phyloP scores from a whole-genome alignment of 2,329 filamentous ascomycete genomes.

The Trichoderma simmonsii region DNA sequence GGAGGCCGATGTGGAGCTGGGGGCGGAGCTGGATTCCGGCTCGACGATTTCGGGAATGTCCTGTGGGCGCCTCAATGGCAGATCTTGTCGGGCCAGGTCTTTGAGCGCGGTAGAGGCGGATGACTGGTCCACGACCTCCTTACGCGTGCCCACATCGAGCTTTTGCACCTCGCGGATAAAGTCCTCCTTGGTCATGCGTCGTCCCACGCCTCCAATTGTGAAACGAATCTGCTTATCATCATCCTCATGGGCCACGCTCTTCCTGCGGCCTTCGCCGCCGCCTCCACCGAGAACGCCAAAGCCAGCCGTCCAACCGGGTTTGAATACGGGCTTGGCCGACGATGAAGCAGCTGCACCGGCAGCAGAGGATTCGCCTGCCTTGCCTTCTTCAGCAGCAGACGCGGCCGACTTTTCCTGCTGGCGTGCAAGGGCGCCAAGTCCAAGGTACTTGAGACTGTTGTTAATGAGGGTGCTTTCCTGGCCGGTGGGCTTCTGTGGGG shows the following conservation, averaged over 20 bases:
- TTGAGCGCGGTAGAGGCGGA: slow-evolving; percentile 48
- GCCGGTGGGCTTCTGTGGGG: slow-evolving; percentile 47
- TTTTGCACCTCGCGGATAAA: slow-evolving; percentile 73
- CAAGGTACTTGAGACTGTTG: slow-evolving; percentile 52
- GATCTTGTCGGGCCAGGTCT: slow-evolving; percentile 45
- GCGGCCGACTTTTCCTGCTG: slow-evolving; percentile 37
- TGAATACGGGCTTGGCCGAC: slow-evolving; percentile 38
- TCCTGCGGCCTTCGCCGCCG: slow-evolving; percentile 35
- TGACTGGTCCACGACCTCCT: slow-evolving; percentile 52
- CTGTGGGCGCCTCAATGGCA: slow-evolving; percentile 13
- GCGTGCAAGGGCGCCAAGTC: slow-evolving; percentile 46
- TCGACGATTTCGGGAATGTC: slow-evolving; percentile 25
- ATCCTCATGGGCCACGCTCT: slow-evolving; percentile 42
- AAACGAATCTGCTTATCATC: slow-evolving; percentile 74
- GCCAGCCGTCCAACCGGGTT: slow-evolving; percentile 50
- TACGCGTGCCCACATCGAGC: slow-evolving; percentile 63
- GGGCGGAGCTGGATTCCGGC: slow-evolving; percentile 21
- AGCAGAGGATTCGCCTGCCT: slow-evolving; percentile 31
- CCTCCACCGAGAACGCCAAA: slow-evolving; percentile 39
- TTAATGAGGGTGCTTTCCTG: slow-evolving; percentile 41
- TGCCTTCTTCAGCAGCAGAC: slow-evolving; percentile 30
- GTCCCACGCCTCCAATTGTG: slow-evolving; percentile 69
- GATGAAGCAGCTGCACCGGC: slow-evolving; percentile 22
- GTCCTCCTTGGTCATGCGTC: slow-evolving; percentile 75
- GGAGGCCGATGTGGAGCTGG: slow-evolving; percentile 21